Evolutionary conservation across 345 rosid species (phyloP).

Genomic region (Barbarea vulgaris): DNA sequence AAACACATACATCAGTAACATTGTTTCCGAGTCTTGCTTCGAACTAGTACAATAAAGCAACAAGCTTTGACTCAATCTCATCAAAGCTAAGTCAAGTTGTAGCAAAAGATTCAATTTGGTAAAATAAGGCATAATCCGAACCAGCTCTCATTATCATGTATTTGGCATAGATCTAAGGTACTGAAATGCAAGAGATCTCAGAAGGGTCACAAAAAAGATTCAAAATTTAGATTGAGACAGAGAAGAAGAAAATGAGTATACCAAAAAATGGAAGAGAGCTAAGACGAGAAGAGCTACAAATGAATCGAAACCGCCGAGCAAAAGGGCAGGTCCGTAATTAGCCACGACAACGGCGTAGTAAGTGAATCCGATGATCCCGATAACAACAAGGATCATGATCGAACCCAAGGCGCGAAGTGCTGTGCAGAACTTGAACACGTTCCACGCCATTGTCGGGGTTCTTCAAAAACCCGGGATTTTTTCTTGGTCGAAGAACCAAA

Average conservation of each 20-base stretch:
- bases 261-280: slow-evolving; percentile 65
- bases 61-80: slow-evolving; percentile 7
- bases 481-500: not conserved
- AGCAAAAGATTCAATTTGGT: not conserved
- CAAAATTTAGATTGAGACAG: not conserved
- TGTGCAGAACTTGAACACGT: slow-evolving; percentile 80
- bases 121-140: not conserved
- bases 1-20: not conserved
- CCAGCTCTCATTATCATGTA: not conserved
- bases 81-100: not conserved
- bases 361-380: slow-evolving; percentile 64
- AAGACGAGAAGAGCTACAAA: slow-evolving; percentile 48
- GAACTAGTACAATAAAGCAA: slow-evolving; percentile 10
- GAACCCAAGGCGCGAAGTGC: slow-evolving; percentile 80
- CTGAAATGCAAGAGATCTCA: slow-evolving; percentile 17
- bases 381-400: slow-evolving; percentile 65
- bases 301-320: slow-evolving; percentile 58
- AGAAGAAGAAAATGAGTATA: slow-evolving; percentile 34
- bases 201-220: not conserved
- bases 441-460: slow-evolving; percentile 61
- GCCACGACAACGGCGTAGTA: slow-evolving; percentile 63
- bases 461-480: not conserved
- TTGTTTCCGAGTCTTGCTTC: not conserved
- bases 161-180: not conserved
- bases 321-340: slow-evolving; percentile 71